Conservation (phyloP, 2,329 filamentous ascomycete species). For the Colletotrichum sublineola region DNA sequence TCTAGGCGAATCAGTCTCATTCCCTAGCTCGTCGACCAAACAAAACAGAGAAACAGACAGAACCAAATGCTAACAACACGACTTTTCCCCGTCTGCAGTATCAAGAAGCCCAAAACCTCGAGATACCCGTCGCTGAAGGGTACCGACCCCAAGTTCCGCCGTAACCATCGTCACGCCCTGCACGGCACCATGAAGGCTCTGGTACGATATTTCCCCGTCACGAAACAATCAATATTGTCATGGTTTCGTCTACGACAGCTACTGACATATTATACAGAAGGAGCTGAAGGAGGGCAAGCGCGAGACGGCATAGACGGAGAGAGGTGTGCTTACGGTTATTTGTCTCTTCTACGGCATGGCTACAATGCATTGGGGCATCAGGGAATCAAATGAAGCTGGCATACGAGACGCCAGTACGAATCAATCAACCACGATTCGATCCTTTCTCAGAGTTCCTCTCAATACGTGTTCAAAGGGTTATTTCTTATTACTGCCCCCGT, state of each 20-base stretch:
- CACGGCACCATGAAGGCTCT: slow-evolving; percentile 98
- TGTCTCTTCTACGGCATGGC: slow-evolving; percentile 35
- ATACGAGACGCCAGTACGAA: slow-evolving; percentile 30
- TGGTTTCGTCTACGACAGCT: slow-evolving; percentile 10
- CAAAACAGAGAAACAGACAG: not conserved
- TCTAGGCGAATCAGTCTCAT: not conserved
- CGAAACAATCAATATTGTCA: not conserved
- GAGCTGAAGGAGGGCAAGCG: slow-evolving; percentile 97
- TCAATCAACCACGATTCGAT: slow-evolving; percentile 33
- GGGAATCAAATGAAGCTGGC: slow-evolving; percentile 28
- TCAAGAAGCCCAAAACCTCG: slow-evolving; percentile 99
- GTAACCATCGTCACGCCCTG: slow-evolving; percentile 99
- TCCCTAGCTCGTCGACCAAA: not conserved
- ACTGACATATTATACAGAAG: slow-evolving; percentile 75
- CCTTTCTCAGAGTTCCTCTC: not conserved
- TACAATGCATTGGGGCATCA: slow-evolving; percentile 32
- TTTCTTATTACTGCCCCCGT: not conserved
- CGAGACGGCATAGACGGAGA: slow-evolving; percentile 76
- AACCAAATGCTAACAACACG: slow-evolving; percentile 17
- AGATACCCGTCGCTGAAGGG: slow-evolving; percentile 99
- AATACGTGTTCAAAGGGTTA: not conserved
- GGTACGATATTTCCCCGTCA: slow-evolving; percentile 69
- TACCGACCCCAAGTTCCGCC: slow-evolving; percentile 99
- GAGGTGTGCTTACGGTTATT: slow-evolving; percentile 24
- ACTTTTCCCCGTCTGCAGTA: slow-evolving; percentile 68